phyloP scores from a whole-genome alignment of 768 basidiomycete species.

The Boletellus ananas region DNA sequence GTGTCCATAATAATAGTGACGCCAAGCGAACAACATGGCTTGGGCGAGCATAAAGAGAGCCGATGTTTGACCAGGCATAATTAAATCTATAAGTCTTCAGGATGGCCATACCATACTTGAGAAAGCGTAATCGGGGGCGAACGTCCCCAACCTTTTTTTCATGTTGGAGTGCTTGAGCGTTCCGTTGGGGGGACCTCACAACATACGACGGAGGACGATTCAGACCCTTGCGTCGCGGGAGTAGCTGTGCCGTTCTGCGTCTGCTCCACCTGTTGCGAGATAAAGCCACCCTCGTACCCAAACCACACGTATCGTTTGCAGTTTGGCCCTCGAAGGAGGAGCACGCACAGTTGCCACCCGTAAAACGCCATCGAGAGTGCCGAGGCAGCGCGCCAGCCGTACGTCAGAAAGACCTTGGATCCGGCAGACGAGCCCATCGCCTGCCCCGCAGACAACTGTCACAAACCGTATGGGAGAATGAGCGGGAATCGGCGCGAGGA shows the following conservation, averaged over 20 bases:
- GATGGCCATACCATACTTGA: too few relatives aligned
- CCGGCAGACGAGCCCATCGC: constrained; percentile 42
- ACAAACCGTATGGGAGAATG: too few relatives aligned
- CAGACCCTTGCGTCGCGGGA: neutral
- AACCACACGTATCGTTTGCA: constrained; percentile 44
- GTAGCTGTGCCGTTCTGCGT: neutral
- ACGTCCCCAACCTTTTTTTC: neutral
- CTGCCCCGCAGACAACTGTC: constrained; percentile 34
- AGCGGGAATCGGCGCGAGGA: neutral
- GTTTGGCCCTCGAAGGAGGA: constrained; percentile 37
- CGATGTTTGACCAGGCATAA: too few relatives aligned
- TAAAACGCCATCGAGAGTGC: constrained; percentile 33
- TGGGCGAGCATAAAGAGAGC: too few relatives aligned
- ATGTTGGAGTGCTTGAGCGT: neutral
- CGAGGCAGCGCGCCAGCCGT: constrained; percentile 37
- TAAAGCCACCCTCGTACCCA: constrained; percentile 56
- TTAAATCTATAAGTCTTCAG: too few relatives aligned
- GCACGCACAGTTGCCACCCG: constrained; percentile 32
- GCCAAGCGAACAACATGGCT: too few relatives aligned
- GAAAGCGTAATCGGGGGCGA: too few relatives aligned
- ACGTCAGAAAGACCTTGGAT: constrained; percentile 35
- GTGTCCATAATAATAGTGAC: too few relatives aligned
- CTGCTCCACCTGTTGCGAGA: neutral
- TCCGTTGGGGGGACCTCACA: neutral
- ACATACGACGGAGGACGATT: neutral